phyloP scores from a whole-genome alignment of 768 basidiomycete species.

The Galerina marginata region DNA sequence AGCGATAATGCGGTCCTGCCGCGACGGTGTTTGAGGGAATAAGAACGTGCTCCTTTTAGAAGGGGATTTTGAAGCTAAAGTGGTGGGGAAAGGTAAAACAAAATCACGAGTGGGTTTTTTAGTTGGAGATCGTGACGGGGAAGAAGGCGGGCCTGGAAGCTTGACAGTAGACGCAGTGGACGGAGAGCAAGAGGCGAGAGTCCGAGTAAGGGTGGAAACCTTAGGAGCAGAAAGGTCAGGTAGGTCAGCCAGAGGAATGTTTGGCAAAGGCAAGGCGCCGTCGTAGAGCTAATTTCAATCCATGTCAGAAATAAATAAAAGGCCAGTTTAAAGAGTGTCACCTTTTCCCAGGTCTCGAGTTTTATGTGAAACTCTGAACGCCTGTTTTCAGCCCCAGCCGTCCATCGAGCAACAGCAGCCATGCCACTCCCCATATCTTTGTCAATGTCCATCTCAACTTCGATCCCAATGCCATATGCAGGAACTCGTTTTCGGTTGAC shows the following conservation, averaged over 20 bases:
- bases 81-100: conserved; percentile 55
- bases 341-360: conserved; percentile 68
- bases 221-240: conserved; percentile 63
- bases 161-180: conserved; percentile 56
- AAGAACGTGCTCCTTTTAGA: conserved; percentile 52
- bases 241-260: conserved; percentile 68
- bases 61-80: conserved; percentile 47
- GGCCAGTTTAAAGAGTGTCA: conserved; percentile 27
- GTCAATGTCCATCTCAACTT: conserved; percentile 86
- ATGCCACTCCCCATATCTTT: conserved; percentile 83
- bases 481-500: conserved; percentile 68
- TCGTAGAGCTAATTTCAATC: conserved; percentile 53
- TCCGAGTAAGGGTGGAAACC: conserved; percentile 71
- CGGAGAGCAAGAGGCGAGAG: conserved; percentile 76
- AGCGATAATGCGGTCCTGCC: conserved; percentile 39
- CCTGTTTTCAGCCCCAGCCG: conserved; percentile 67
- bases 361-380: conserved; percentile 63
- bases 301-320: conserved; percentile 5
- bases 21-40: conserved; percentile 74
- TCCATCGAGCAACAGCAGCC: conserved; percentile 90
- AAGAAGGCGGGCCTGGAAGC: conserved; percentile 43
- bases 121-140: conserved; percentile 47
- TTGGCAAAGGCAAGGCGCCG: conserved; percentile 48
- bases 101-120: conserved; percentile 45
- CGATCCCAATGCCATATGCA: conserved; percentile 85